phyloP scores from a whole-genome alignment of 1,139 yeast genomes.

The Groenewaldozyma auringiensis region DNA sequence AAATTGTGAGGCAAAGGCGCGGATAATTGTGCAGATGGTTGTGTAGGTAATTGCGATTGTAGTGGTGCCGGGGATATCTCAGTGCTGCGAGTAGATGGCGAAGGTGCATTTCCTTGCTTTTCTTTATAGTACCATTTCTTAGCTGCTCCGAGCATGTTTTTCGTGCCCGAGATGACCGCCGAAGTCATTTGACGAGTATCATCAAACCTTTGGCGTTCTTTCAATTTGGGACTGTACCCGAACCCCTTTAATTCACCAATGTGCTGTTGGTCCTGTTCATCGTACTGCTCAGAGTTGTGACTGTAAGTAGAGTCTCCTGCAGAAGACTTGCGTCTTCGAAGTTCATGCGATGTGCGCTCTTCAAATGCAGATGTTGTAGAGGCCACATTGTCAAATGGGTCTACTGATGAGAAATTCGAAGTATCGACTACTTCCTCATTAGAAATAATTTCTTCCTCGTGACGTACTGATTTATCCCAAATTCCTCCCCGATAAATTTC shows the following conservation, averaged over 20 bases:
- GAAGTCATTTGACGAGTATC: neutral
- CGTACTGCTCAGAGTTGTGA: no score
- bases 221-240: constrained; percentile 7
- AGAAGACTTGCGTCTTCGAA: neutral
- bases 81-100: neutral
- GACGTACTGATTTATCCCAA: constrained; percentile 47
- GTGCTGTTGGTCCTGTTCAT: constrained; percentile 9
- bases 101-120: constrained; percentile 9
- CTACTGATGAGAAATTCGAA: neutral
- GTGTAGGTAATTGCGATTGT: neutral
- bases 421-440: neutral
- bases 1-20: constrained; percentile 27
- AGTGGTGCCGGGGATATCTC: neutral
- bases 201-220: neutral
- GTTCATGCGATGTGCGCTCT: neutral
- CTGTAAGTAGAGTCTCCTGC: neutral
- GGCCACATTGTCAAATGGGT: neutral
- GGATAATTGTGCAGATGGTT: constrained; percentile 10
- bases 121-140: constrained; percentile 29
- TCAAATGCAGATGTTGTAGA: neutral
- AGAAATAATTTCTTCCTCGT: constrained; percentile 1
- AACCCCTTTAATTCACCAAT: constrained; percentile 18
- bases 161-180: constrained; percentile 4
- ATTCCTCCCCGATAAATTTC: constrained; percentile 87
- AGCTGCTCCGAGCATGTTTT: constrained; percentile 21